These are phyloP conservation scores for Pichia sp. DNA, from an alignment of 1,139 yeast species.

Conservation along the genomic window DNA sequence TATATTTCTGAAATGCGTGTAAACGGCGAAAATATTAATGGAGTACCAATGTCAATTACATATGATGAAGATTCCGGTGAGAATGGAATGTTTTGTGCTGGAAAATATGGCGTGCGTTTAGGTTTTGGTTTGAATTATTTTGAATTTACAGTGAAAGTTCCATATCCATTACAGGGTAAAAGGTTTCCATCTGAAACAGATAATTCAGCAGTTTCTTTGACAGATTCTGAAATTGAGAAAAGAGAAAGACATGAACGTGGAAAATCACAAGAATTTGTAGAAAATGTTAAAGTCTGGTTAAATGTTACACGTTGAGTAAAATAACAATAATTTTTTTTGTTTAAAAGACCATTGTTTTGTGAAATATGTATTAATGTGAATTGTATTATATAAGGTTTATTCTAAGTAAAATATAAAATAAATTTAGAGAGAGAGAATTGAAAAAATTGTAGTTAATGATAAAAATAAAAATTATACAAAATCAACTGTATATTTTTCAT, in stretches of 20 bases:
- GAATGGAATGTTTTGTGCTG: slow-evolving; percentile 23
- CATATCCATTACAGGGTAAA: slow-evolving; percentile 18
- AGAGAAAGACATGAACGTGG: slow-evolving; percentile 7
- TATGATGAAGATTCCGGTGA: slow-evolving; percentile 18
- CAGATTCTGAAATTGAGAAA: slow-evolving; percentile 2
- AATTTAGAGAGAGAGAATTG: background rate
- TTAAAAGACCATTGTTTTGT: background rate
- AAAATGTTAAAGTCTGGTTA: slow-evolving; percentile 22
- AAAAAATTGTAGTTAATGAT: background rate
- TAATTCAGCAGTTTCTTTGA: background rate
- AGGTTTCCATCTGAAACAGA: slow-evolving; percentile 3
- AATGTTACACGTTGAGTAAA: slow-evolving; percentile 13
- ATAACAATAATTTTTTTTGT: no score
- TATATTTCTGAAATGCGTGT: slow-evolving; percentile 23
- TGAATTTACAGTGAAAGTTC: slow-evolving; percentile 26
- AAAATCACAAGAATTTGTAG: slow-evolving; percentile 14
- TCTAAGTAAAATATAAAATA: slow-evolving; percentile 2
- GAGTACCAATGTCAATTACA: slow-evolving; percentile 21
- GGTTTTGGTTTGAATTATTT: slow-evolving; percentile 29
- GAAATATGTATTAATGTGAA: background rate
- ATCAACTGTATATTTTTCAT: slow-evolving; percentile 4
- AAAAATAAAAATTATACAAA: slow-evolving; percentile 1
- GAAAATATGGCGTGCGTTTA: slow-evolving; percentile 27
- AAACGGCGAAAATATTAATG: slow-evolving; percentile 24
- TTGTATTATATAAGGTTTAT: slow-evolving; percentile 1